Base-by-base conservation (phyloP, 768 basidiomycete genomes). In the Mycena belliarum region DNA sequence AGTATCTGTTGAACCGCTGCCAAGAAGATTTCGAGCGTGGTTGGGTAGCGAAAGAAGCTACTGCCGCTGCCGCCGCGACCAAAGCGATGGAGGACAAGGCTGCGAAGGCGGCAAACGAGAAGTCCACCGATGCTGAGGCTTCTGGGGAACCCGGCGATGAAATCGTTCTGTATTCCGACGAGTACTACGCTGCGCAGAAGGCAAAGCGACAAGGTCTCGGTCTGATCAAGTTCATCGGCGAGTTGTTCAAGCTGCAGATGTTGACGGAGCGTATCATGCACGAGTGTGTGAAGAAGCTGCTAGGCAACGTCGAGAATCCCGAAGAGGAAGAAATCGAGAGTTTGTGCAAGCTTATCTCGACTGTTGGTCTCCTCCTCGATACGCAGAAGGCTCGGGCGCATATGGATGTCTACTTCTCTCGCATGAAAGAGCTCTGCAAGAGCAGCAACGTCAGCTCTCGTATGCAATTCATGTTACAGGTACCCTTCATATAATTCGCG, bases 201-300 rank as follows among this genome's bases (percentile, higher is more conserved):
- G 96, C 95, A 40, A 98, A 98, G 78, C 91, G 95, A 59, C 91
- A 93, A 61, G 95, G 96, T 72, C 87, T 98, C 14, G 94, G 96
- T 79, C 83, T 99, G 65, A 94, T 98, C 78, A 93, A 91, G 73
- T 95, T 99, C 77, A 98, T 98, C 62, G 95, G 96, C 62, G 96
- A 99, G 76, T 79, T 98, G 52, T 99, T 94, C 88, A 98, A 98
- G 77, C 79, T 99, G n/a, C 91, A 93, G 75, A 97, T 98, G 94
- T 79, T 98, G 52, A 95, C 94, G 46, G 93, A 95, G 76, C 88
- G 93, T 65, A 96, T 98, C 76, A 99, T 98, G 92, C 91, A 95
- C 78, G 91, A 94, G 74, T 99, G 96, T 79, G 87, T 98, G 70
- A 93, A 94, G 83, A 95, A 96, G 76, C 82, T 98, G 14, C 79